Conservation (phyloP, 2,329 filamentous ascomycete species). For the Paramyrothecium sp. region DNA sequence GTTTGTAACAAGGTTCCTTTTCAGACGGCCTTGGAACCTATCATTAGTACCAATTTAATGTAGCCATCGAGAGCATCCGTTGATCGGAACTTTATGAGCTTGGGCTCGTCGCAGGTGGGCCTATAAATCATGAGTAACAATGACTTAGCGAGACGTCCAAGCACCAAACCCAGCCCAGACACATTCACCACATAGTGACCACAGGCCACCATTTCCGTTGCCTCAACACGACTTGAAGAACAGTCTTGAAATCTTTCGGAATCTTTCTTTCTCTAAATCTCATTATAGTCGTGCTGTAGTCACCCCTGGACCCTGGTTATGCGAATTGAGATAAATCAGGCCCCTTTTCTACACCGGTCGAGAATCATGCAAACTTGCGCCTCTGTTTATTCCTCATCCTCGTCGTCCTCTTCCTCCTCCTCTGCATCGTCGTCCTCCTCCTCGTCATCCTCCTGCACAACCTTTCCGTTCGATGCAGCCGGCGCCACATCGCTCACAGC, state of each 20-base stretch:
- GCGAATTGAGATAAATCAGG: neutral
- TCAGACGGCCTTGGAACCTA: no score
- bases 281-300: constrained; percentile 27
- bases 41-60: no score
- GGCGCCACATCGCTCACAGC: constrained; percentile 15
- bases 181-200: no score
- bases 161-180: no score
- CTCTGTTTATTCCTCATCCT: constrained; percentile 13
- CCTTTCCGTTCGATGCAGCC: constrained; percentile 5
- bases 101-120: no score
- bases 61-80: no score
- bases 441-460: constrained; percentile 14
- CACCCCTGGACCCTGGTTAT: constrained; percentile 13
- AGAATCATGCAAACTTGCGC: no score
- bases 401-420: constrained; percentile 23
- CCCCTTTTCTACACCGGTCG: constrained; percentile 23
- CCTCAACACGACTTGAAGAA: neutral
- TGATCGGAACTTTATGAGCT: no score
- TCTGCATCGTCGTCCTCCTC: constrained; percentile 15
- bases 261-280: constrained; percentile 19
- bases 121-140: no score
- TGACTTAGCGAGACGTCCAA: no score
- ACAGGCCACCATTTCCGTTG: no score
- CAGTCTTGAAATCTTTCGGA: neutral
- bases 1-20: no score